Evolutionary conservation across 164 flowering plant species (phyloP), one percentile per base, ranked within the genome.

Genomic region (Magnolia officinalis): DNA sequence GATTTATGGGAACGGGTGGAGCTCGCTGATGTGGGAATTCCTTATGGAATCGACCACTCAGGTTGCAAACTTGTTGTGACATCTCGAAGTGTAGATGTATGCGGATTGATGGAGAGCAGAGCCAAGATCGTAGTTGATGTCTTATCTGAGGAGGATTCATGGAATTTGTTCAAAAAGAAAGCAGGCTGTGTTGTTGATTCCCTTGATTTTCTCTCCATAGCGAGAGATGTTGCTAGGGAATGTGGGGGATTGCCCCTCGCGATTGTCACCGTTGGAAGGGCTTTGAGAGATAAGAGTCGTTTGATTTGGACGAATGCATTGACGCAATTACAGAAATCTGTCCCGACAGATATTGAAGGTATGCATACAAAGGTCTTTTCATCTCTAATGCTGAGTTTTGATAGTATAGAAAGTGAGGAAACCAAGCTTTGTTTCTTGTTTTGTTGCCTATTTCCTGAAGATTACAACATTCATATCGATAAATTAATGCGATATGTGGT

Each of bases 361-460:
- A 74, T 76, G 21, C 59, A 66, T 65, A 2, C 29, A 11, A 70
- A 82, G 21, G 76, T 82, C 8, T 78, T 70, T 58, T 5, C 52
- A 6, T 52, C 75, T 23, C 23, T 82, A 50, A 76, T 50, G 23
- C 14, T 78, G 19, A 78, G 81, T 69, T 81, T 31, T 31, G 77
- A 81, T 13, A 50, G 63, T n/a, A 45, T 81, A 37, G 75, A 72
- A 29, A 61, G 64, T 14, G 77, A 81, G n/a, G 79, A 78, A 67
- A 61, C 73, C 5, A 78, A 79, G 59, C 2, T 59, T 3, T 74
- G 55, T 11, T 76, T 81, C 72, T 52, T 79, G 37, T 72, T 76
- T 8, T 81, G 81, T 76, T 78, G 70, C 50, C 29, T 81, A 49
- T 76, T 78, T 70, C 79, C 75, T 14, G 67, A 26, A 1, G 66